Base-by-base conservation (phyloP, 768 basidiomycete genomes). In the Amanita brunnescens region DNA sequence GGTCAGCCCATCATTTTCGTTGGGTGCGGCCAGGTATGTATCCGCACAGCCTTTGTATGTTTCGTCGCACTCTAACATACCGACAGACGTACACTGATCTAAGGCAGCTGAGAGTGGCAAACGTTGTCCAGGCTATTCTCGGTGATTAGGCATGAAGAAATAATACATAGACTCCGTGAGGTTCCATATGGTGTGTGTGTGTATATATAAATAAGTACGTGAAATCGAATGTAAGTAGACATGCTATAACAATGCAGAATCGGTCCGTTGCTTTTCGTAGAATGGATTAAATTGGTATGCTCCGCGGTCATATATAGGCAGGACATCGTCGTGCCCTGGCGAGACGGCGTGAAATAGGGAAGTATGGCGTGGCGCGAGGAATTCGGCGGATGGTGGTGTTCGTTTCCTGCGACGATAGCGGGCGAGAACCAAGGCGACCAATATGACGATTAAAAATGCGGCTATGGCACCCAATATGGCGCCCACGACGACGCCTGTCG, bases 1-100 rank as follows among this genome's bases (percentile, higher is more conserved):
- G 95, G 96, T 20, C 94, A 98, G 63, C 95, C 96, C 14, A 97
- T 99, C 69, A 77, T 97, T 20, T 99, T 99, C 64, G 92, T 99
- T 56, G 96, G 96, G 6, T 96, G 92, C 61, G 96, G 96, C 33
- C 93, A 94, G 85, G 89, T 91, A 57, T 35, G 81, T 63, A 43
- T 21, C 26, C 32, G 14, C 13, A 21, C 6, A 18, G 13, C 18
- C 20, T 10, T 8, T 23, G n/a, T n/a, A n/a, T n/a, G n/a, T 41
- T 16, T 30, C 14, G 16, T 29, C 23, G 6, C n/a, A 8, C 9
- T n/a, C 14, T 50, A 2, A 4, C 3, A 21, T 20, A 10, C 6
- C 21, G 44, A 10, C 64, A 98, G 87, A 99, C 96, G 1, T 99
- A 98, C 67, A 96, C 93, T 29, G 96, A 99, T 69, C 67, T 99